Evolutionary conservation across 495 filamentous ascomycete genomes (phyloP), one percentile per base, ranked within the genome.

Genomic region (Penicillium antarcticum): DNA sequence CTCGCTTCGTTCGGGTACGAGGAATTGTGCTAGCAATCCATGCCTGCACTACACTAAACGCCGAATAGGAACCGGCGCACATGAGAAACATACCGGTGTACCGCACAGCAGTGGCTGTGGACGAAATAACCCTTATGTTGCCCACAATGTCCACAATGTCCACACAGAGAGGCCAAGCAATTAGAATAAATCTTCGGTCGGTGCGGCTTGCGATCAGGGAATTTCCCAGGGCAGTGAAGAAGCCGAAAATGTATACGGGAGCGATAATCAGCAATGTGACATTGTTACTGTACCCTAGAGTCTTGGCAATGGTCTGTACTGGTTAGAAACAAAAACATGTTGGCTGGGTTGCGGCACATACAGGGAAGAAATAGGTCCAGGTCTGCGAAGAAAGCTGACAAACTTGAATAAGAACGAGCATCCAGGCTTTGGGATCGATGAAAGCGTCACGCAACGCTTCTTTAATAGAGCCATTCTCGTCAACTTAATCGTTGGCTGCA

Each of bases 191-290:
- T 6, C 52, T 46, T 24, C 48, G 39, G 31, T 73, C 70, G 46
- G 78, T 79, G 36, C 88, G 66, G 62, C 80, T 87, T 3, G 59
- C 56, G 24, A 66, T 88, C 84, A 58, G 38, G 9, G 61, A 59
- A 67, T 61, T 64, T 3, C 61, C 53, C 10, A 63, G 51, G 0
- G 65, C 56, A 14, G 61, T 61, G 40, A 63, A 48, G 48, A 70
- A 65, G 10, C 56, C 58, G 12, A 69, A 58, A 5, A 70, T 55
- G 37, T 67, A 67, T 3, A 63, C 57, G 3, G 66, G 63, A 1
- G 64, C 61, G 4, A 61, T 67, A 12, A 69, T 56, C 12, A 67
- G 46, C 19, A 66, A 52, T 3, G 66, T 67, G 9, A 56, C 45
- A 11, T 56, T 62, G 18, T 57, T 63, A 35, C 39, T 55, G 46